Evolutionary conservation across 441 rosid species (phyloP), one percentile per base, ranked within the genome.

Genomic region (Populus trichocarpa): DNA sequence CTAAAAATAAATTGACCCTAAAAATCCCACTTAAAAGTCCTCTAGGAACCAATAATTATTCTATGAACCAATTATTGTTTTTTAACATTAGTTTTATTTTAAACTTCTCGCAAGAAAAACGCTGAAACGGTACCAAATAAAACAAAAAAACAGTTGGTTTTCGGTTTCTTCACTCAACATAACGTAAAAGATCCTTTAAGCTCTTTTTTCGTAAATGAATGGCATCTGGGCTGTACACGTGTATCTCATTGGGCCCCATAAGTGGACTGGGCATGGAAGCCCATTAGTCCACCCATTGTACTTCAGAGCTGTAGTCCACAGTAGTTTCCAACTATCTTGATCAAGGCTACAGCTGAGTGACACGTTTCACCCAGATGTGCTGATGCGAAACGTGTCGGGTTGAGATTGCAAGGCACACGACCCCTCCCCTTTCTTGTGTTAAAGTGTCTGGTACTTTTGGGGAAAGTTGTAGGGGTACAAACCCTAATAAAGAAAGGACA

Each of bases 141-240:
- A 73, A 76, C 85, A 72, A 74, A 79, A 79, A 79, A 73, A 79
- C 75, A 63, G 81, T 84, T 81, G 70, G 38, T 50, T 81, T 77
- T 81, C 65, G 78, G 67, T 84, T 76, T 30, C 36, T 70, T 63
- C 36, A 46, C 57, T 46, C 57, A 46, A 46, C 57, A 14, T 46
- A 46, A 46, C 16, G 18, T 12, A 46, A 6, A 10, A 6, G 75
- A 57, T 67, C 35, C 35, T 72, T 33, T 33, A 33, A 33, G 36
- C 12, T 22, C 16, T 67, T 33, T 16, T 10, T 22, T 22, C 20
- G n/a, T 33, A 18, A 67, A 16, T n/a, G 26, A 22, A 35, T 32
- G 64, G 38, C 2, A 59, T 67, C 6, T 63, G 4, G 8, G 8
- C 75, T 78, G 77, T 79, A 72, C 84, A 79, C 82, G 82, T 83